Conservation (phyloP, 352 stramenopile genomes). For the Plasmopara muralis region DNA sequence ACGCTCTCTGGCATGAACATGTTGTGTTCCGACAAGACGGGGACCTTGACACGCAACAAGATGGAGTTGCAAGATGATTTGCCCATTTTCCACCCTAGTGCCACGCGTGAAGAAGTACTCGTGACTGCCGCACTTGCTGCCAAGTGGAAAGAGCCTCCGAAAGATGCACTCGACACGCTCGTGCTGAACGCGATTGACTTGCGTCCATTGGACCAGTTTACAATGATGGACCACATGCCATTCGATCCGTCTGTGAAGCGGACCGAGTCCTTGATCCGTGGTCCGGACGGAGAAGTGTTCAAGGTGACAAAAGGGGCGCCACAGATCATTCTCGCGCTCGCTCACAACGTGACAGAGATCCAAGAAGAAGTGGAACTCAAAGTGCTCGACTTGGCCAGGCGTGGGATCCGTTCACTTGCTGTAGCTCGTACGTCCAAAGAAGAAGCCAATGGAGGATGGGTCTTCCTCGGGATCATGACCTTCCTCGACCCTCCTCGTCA, state of each 20-base stretch:
- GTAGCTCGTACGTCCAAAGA: constrained; percentile 77
- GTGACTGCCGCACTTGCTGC: constrained; percentile 88
- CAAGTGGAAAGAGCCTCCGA: constrained; percentile 91
- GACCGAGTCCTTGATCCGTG: constrained; percentile 87
- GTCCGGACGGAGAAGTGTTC: constrained; percentile 76
- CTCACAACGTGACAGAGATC: constrained; percentile 68
- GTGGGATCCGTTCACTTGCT: constrained; percentile 84
- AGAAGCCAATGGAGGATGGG: constrained; percentile 80
- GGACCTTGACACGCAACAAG: constrained; percentile 93
- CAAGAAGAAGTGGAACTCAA: constrained; percentile 79
- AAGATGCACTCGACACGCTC: constrained; percentile 92
- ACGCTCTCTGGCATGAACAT: constrained; percentile 91
- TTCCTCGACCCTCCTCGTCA: constrained; percentile 94
- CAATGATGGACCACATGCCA: constrained; percentile 71
- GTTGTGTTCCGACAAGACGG: constrained; percentile 95
- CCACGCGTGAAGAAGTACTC: constrained; percentile 84
- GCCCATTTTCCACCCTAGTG: constrained; percentile 74
- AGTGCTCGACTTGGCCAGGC: constrained; percentile 84
- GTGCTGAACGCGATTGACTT: constrained; percentile 84
- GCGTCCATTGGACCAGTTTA: constrained; percentile 77
- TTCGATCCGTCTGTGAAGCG: constrained; percentile 87
- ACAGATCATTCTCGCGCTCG: constrained; percentile 88
- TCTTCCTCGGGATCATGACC: constrained; percentile 92
- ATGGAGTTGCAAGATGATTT: constrained; percentile 91
- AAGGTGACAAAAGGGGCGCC: constrained; percentile 93